Evolutionary conservation across 225 moss, liverwort and hornwort genomes (phyloP).

Genomic region (Marchantia paleacea): DNA sequence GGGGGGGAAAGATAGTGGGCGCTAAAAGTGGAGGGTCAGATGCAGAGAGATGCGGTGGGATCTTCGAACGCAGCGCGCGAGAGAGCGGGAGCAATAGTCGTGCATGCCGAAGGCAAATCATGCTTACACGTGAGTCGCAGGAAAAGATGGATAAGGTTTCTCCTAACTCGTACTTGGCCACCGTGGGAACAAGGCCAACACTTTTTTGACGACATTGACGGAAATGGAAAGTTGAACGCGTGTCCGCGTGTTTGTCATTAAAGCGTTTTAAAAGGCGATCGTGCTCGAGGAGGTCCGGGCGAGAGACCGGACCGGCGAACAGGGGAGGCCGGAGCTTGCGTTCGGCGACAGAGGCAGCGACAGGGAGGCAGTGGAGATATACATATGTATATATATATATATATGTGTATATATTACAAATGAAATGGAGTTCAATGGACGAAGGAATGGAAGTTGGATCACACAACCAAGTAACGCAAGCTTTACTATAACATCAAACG

Average conservation of each 20-base stretch:
- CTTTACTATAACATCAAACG: background rate
- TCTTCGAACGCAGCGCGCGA: too few species aligned
- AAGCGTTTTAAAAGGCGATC: background rate
- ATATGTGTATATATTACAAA: too few species aligned
- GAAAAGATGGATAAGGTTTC: background rate
- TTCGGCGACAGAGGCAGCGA: too few species aligned
- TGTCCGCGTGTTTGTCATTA: background rate
- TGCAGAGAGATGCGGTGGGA: too few species aligned
- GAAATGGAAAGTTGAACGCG: background rate
- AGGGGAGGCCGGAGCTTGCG: too few species aligned
- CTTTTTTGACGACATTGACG: background rate
- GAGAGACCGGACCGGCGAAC: too few species aligned
- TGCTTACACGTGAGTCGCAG: background rate
- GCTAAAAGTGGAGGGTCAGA: too few species aligned
- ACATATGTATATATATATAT: too few species aligned
- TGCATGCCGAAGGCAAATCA: background rate
- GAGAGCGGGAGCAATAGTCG: too few species aligned
- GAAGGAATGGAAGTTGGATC: background rate
- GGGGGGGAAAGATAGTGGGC: too few species aligned
- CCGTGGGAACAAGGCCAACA: background rate
- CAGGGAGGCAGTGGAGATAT: too few species aligned
- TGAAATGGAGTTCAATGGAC: too few species aligned
- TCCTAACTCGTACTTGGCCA: background rate
- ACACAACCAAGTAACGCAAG: background rate
- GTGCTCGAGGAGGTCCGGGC: background rate